phyloP scores from a whole-genome alignment of 345 rosid species.

The Murraya paniculata region DNA sequence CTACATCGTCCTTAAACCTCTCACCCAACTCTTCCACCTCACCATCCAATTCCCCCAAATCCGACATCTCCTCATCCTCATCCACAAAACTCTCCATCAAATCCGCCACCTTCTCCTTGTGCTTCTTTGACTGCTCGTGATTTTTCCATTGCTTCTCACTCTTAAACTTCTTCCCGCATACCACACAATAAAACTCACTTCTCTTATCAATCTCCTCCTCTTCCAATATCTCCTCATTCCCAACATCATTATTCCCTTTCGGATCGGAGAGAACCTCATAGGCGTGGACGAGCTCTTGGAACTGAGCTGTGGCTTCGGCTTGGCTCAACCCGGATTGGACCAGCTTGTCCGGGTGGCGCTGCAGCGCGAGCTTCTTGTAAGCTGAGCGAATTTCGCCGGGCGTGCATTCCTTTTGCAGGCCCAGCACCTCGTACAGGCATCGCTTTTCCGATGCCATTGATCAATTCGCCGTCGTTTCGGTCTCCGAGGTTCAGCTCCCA shows the following conservation, averaged over 20 bases:
- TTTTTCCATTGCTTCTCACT: constrained; percentile 96
- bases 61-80: constrained; percentile 36
- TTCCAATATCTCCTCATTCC: constrained; percentile 39
- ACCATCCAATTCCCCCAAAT: constrained; percentile 26
- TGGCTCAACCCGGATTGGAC: constrained; percentile 70
- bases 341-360: constrained; percentile 98
- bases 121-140: constrained; percentile 98
- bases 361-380: constrained; percentile 79
- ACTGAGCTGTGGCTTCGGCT: constrained; percentile 82
- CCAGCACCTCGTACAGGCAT: constrained; percentile 86
- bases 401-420: constrained; percentile 47
- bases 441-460: constrained; percentile 73
- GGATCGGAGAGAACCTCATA: constrained; percentile 90
- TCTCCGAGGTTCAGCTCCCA: not conserved
- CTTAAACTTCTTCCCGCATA: constrained; percentile 87
- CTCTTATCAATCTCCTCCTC: constrained; percentile 33
- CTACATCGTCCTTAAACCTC: constrained; percentile 46
- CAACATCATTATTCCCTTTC: constrained; percentile 38
- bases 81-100: constrained; percentile 59
- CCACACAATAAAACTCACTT: constrained; percentile 72
- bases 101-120: constrained; percentile 81
- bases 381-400: constrained; percentile 84
- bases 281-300: constrained; percentile 86
- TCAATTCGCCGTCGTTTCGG: not conserved
- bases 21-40: constrained; percentile 41